Base-by-base conservation (phyloP, 2,329 filamentous ascomycete genomes). In the Aureobasidium sp. region DNA sequence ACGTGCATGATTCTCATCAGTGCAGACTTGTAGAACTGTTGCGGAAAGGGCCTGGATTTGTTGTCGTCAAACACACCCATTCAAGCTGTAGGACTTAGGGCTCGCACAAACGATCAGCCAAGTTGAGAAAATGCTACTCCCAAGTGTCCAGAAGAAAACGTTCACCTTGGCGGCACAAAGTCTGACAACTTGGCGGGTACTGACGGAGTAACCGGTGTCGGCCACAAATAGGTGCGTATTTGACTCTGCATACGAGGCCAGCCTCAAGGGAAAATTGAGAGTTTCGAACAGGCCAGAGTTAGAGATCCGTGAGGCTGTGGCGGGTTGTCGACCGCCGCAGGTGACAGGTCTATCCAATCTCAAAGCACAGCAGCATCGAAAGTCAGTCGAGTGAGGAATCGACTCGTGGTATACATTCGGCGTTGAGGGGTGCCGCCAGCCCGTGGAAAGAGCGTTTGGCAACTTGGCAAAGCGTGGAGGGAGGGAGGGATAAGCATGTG, bases 401-500 rank as follows among this genome's bases (percentile, higher is more conserved):
- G 53, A 57, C 46, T 57, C 21, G 19, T 27, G 40, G 29, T 37
- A 46, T 29, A 11, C 27, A 29, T n/a, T 29, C 50, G 40, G 21
- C 6, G 53, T 17, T 13, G 29, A 37, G 29, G 35, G 15, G 53
- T 25, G 38, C 40, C 42, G 40, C n/a, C 38, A 46, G 21, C 10
- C 27, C 31, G 40, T 33, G 38, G 8, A 33, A 19, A 40, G 9
- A 27, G 21, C 37, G 35, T 21, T 37, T 53, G 50, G 35, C 35
- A 53, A 53, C 50, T 53, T 53, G 50, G 50, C 50, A 53, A 27
- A 33, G 50, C 50, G 50, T 53, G 50, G 40, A 46, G 53, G 37
- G 38, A 35, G 37, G 38, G 33, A 17, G 21, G 42, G 40, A 35
- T 37, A 57, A 46, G 40, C 27, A 46, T 57, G 40, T 45, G 29